Evolutionary conservation across 352 stramenopile species (phyloP).

Genomic region (Phytopythium delawarense): DNA sequence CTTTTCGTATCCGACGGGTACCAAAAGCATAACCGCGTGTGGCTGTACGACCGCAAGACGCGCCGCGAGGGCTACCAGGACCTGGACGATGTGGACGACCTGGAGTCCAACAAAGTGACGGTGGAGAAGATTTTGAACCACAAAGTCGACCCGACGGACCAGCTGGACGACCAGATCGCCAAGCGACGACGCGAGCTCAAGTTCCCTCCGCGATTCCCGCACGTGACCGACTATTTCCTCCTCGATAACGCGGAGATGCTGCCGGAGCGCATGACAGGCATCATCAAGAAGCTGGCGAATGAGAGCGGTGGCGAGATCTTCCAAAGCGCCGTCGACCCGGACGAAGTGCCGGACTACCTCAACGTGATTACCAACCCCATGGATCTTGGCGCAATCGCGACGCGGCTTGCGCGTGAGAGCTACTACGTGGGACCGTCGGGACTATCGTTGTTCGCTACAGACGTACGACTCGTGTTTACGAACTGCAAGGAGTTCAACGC

Average conservation of each 20-base stretch:
- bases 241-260: constrained; percentile 68
- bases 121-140: constrained; percentile 88
- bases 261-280: constrained; percentile 66
- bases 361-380: constrained; percentile 87
- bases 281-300: constrained; percentile 78
- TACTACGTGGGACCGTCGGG: constrained; percentile 79
- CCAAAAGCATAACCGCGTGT: constrained; percentile 82
- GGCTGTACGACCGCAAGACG: constrained; percentile 82
- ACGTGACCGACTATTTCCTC: constrained; percentile 80
- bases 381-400: constrained; percentile 80
- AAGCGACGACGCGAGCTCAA: constrained; percentile 51
- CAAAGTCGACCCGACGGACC: constrained; percentile 73
- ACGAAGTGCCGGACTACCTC: constrained; percentile 83
- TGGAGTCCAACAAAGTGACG: constrained; percentile 84
- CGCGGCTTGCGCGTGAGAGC: constrained; percentile 63
- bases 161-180: constrained; percentile 84
- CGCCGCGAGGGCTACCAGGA: constrained; percentile 79
- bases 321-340: constrained; percentile 66
- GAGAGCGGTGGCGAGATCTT: constrained; percentile 85
- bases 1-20: constrained; percentile 82
- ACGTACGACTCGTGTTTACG: constrained; percentile 81
- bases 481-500: constrained; percentile 89
- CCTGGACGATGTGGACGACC: constrained; percentile 83
- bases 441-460: constrained; percentile 71
- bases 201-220: constrained; percentile 54